Conservation (phyloP, 192 early-diverging fungal genomes). For the Backusella mclennaniae region DNA sequence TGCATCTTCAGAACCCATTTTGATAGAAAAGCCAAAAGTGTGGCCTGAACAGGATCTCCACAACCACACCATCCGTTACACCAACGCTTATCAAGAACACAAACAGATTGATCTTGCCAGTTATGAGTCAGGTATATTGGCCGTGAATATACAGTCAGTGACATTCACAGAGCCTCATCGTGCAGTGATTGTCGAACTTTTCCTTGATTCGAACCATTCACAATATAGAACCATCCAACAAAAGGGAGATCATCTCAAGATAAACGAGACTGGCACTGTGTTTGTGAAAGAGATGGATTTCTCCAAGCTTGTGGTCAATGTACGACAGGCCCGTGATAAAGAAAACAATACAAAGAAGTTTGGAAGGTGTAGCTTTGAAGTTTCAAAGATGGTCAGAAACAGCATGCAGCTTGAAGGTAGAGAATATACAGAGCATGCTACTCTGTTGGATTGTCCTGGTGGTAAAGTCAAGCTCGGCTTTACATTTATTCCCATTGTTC, state of each 20-base stretch:
- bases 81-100: constrained; percentile 9
- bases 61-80: constrained; percentile 27
- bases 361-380: constrained; percentile 1
- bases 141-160: constrained; percentile 48
- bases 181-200: constrained; percentile 40
- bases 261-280: constrained; percentile 45
- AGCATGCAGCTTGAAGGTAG: neutral
- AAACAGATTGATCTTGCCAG: constrained; percentile 27
- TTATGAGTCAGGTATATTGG: constrained; percentile 52
- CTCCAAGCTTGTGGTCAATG: constrained; percentile 39
- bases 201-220: constrained; percentile 43
- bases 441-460: neutral
- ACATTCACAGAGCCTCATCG: constrained; percentile 14
- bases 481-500: constrained; percentile 42
- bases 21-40: neutral
- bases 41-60: constrained; percentile 31
- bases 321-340: constrained; percentile 35
- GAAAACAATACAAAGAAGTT: constrained; percentile 31
- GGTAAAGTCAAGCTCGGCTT: constrained; percentile 42
- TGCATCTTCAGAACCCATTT: neutral
- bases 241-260: constrained; percentile 26
- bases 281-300: constrained; percentile 59
- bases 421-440: constrained; percentile 5
- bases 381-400: neutral
- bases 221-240: constrained; percentile 39